A percentile compares a stretch with the other conserved stretches of the same genome.
Conservation (phyloP, 2,329 filamentous ascomycete species). For the Hypoxylon sp. region DNA sequence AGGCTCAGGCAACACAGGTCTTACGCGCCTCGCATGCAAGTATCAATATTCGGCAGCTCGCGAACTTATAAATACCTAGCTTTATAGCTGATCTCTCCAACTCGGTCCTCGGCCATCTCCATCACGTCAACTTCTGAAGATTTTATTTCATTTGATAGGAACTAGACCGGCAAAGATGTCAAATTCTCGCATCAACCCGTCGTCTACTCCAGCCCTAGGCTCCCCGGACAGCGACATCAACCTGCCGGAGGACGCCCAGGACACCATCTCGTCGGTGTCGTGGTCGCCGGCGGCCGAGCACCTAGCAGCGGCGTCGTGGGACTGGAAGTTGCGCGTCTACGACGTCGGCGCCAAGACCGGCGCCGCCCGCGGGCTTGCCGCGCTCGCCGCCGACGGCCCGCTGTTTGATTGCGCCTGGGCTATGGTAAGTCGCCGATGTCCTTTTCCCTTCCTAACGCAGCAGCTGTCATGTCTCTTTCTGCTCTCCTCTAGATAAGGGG, state of each 20-base stretch:
- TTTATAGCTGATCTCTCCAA: background rate
- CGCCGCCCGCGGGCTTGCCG: conserved; percentile 37
- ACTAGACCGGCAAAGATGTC: conserved; percentile 2
- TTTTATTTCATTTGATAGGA: background rate
- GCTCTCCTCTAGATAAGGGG: background rate
- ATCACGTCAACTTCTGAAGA: background rate
- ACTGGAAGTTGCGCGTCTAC: conserved; percentile 49
- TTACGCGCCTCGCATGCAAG: background rate
- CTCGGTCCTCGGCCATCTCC: background rate
- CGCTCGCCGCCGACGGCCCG: conserved; percentile 40
- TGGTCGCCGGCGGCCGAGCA: conserved; percentile 47
- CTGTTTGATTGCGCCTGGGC: conserved; percentile 49
- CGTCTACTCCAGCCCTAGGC: background rate
- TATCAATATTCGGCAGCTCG: background rate
- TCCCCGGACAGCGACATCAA: conserved; percentile 33
- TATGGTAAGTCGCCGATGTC: conserved; percentile 46
- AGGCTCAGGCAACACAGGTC: background rate
- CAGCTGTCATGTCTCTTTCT: too few species aligned
- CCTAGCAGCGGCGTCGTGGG: conserved; percentile 49
- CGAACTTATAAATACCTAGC: conserved; percentile 15
- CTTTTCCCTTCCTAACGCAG: conserved; percentile 41
- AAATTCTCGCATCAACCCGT: background rate
- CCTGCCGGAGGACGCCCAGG: conserved; percentile 42
- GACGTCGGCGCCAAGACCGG: conserved; percentile 38
- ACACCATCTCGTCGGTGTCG: conserved; percentile 49